These are phyloP conservation scores for Paracoccidioides brasiliensis DNA, from an alignment of 2,329 filamentous ascomycete genomes.

Conservation along the genomic window DNA sequence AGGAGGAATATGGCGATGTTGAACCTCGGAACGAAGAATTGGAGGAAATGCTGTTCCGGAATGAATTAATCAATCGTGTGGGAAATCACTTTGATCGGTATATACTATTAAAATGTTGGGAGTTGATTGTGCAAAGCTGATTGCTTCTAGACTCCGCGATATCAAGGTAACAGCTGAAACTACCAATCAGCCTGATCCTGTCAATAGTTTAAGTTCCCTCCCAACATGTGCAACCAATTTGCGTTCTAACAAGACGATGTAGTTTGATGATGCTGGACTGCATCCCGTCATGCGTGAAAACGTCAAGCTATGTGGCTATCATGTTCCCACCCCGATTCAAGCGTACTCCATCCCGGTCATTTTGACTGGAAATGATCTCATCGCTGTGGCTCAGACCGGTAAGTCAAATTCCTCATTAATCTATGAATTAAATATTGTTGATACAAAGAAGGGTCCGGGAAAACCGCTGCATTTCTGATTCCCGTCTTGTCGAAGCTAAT, in stretches of 20 bases:
- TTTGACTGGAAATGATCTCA: conserved; percentile 61
- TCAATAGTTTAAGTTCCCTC: conserved; percentile 35
- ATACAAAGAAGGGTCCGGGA: conserved; percentile 62
- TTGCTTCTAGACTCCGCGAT: conserved; percentile 27
- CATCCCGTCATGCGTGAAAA: conserved; percentile 77
- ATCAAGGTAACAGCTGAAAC: conserved; percentile 42
- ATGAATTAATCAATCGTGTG: conserved; percentile 36
- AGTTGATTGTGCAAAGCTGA: not conserved
- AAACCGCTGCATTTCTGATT: conserved; percentile 85
- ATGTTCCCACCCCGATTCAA: conserved; percentile 71
- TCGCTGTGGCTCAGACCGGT: conserved; percentile 90
- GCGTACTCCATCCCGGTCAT: conserved; percentile 73
- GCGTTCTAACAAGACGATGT: conserved; percentile 18
- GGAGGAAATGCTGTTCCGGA: conserved; percentile 61
- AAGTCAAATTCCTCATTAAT: conserved; percentile 21
- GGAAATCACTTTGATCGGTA: conserved; percentile 55
- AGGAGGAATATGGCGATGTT: conserved; percentile 74
- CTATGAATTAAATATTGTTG: not conserved
- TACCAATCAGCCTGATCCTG: conserved; percentile 33
- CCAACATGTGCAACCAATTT: not conserved
- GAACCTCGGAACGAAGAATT: conserved; percentile 58
- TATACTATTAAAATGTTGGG: conserved; percentile 17
- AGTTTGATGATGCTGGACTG: conserved; percentile 65
- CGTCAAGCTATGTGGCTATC: conserved; percentile 58
- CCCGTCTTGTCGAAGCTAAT: conserved; percentile 83